phyloP scores from a whole-genome alignment of 768 basidiomycete species.

The Boletus vinaceobasis region DNA sequence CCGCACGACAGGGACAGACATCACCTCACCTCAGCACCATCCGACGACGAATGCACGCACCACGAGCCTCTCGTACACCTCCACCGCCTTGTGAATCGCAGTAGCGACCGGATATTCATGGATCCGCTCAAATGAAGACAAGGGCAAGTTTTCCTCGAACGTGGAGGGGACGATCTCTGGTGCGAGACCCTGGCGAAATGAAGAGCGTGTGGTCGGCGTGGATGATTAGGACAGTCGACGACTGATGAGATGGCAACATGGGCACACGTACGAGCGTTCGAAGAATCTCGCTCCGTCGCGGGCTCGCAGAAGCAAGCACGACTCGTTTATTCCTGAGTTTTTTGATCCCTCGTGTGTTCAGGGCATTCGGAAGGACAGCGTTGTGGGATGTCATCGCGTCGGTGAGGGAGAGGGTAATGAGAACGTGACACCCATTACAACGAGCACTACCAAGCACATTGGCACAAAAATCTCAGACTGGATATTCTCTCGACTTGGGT shows the following conservation, averaged over 20 bases:
- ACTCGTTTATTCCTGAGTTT: conserved; percentile 76
- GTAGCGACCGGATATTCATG: conserved; percentile 77
- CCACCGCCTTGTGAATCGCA: conserved; percentile 74
- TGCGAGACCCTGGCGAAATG: conserved; percentile 46
- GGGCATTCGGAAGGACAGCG: conserved; percentile 58
- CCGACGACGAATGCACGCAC: conserved; percentile 32
- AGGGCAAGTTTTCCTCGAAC: conserved; percentile 76
- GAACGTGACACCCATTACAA: not conserved
- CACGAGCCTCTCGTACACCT: conserved; percentile 84
- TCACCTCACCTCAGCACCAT: not conserved
- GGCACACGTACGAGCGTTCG: conserved; percentile 57
- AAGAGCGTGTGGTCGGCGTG: not conserved
- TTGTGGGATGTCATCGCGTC: conserved; percentile 34
- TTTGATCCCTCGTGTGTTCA: conserved; percentile 56
- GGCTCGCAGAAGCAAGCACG: conserved; percentile 83
- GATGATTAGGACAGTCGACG: not conserved
- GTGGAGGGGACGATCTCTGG: conserved; percentile 73
- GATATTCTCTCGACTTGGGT: not conserved
- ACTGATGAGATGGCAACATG: not conserved
- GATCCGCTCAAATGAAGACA: conserved; percentile 63
- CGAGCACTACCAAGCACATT: too few species aligned
- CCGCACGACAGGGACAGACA: not conserved
- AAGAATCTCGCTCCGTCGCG: conserved; percentile 81
- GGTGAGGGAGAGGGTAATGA: not conserved
- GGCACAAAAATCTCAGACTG: not conserved